Percentiles rank a stretch among this genome's conserved stretches.
Evolutionary conservation across 768 basidiomycete genomes (phyloP).

Genomic region (Termitomyces sp.): DNA sequence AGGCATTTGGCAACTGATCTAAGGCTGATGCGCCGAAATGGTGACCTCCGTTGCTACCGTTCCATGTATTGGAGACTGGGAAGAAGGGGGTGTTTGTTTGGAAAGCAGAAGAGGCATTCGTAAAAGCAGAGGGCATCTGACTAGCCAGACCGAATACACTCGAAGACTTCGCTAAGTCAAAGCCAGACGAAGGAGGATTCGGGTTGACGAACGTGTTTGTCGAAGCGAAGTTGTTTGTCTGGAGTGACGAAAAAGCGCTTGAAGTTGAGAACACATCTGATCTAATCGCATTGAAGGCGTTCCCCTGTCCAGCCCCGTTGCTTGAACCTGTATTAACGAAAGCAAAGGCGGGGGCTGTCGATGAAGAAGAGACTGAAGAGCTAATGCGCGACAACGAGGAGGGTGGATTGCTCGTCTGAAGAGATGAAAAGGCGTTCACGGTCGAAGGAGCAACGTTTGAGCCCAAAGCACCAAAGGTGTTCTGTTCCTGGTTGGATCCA

Average conservation of each 20-base stretch:
- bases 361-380: too few relatives aligned
- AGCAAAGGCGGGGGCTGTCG: not conserved
- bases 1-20: not conserved
- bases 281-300: not conserved
- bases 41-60: not conserved
- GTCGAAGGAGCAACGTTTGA: too few relatives aligned
- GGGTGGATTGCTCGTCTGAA: too few relatives aligned
- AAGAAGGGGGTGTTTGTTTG: not conserved
- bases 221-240: not conserved
- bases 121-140: too few relatives aligned
- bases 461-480: too few relatives aligned
- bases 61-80: not conserved
- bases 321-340: not conserved
- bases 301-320: not conserved
- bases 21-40: not conserved
- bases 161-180: not conserved
- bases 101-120: not conserved
- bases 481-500: too few relatives aligned
- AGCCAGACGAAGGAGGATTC: not conserved
- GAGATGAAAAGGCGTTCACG: too few relatives aligned
- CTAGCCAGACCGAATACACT: not conserved
- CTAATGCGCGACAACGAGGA: not conserved
- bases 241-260: not conserved
- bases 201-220: not conserved
- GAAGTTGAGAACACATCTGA: not conserved